Conservation (phyloP, 202 grass and related monocot species). For the Hordeum pubiflorum region DNA sequence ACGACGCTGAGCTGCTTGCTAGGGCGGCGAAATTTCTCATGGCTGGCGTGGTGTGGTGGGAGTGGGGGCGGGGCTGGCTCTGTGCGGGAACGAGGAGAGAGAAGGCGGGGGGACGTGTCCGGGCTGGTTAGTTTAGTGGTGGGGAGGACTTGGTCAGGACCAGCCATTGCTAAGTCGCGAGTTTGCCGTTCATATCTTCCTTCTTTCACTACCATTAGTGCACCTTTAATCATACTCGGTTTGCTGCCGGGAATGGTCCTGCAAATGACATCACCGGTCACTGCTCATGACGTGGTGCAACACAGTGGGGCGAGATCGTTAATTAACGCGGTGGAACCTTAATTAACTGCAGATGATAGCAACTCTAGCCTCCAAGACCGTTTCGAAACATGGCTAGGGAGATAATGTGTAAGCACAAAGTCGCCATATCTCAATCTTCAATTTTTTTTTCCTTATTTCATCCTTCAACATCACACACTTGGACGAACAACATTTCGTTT, state of each 20-base stretch:
- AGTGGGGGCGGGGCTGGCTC: background rate
- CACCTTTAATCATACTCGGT: slow-evolving; percentile 1
- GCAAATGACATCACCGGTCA: background rate
- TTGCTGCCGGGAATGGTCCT: background rate
- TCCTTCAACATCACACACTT: too few species aligned
- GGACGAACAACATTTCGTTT: too few species aligned
- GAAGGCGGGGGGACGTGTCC: background rate
- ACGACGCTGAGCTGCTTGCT: slow-evolving; percentile 23
- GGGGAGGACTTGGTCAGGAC: slow-evolving; percentile 29
- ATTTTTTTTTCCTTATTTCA: too few species aligned
- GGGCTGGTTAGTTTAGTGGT: background rate
- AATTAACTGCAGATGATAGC: too few species aligned
- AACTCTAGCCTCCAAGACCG: too few species aligned
- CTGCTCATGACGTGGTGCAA: background rate
- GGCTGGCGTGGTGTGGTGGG: slow-evolving; percentile 25
- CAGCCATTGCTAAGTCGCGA: background rate
- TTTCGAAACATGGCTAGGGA: too few species aligned
- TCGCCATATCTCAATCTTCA: too few species aligned
- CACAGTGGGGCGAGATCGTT: background rate
- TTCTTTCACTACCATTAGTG: background rate
- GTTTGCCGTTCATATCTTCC: background rate
- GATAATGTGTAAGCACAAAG: too few species aligned
- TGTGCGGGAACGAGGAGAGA: background rate
- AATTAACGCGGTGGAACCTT: too few species aligned
- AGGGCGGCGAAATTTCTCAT: slow-evolving; percentile 35